Base-by-base conservation (phyloP, 108 stramenopile species). In the Pseudonitzschia pungens region DNA sequence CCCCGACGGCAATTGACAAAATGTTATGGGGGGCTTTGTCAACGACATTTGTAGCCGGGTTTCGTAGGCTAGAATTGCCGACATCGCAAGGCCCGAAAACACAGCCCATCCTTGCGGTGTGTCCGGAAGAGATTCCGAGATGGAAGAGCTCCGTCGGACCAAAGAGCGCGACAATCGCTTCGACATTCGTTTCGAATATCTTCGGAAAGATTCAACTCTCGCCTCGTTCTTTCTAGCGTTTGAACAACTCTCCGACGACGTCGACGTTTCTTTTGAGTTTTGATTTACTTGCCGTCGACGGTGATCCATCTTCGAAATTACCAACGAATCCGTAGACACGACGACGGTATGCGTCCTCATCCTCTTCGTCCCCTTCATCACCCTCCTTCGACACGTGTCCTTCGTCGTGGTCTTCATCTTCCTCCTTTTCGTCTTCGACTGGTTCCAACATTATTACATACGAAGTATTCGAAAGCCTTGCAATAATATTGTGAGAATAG, bases 61-160 rank as follows among this genome's bases (percentile, higher is more conserved):
- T 69, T 92, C 91, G 59, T 88, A 88, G 31, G 77, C 87, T 44
- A 89, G 44, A 1, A 75, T 44, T 28, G 81, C 65, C n/a, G 89
- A 83, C 10, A 77, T 44, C 12, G 74, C 3, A 0, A 76, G 65
- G 0, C 87, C 78, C 11, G 81, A n/a, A n/a, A 83, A 33, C 0
- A 82, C 71, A 0, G 87, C 70, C 93, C 91, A 92, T 41, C 87
- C 87, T 20, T 72, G 48, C 1, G 87, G 85, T 50, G 92, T 88
- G 29, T 84, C 70, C 12, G 92, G 92, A 21, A 92, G 71, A 5
- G 76, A 44, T 69, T 86, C 85, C n/a, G 60, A 29, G 40, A 83
- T n/a, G 10, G 76, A 78, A 24, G 85, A 83, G 43, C 74, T 41
- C 28, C 70, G 81, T 54, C 84, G 73, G 14, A 33, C 40, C 51